phyloP scores from a whole-genome alignment of 2,329 filamentous ascomycete species.

The Cladosporium oxysporum region DNA sequence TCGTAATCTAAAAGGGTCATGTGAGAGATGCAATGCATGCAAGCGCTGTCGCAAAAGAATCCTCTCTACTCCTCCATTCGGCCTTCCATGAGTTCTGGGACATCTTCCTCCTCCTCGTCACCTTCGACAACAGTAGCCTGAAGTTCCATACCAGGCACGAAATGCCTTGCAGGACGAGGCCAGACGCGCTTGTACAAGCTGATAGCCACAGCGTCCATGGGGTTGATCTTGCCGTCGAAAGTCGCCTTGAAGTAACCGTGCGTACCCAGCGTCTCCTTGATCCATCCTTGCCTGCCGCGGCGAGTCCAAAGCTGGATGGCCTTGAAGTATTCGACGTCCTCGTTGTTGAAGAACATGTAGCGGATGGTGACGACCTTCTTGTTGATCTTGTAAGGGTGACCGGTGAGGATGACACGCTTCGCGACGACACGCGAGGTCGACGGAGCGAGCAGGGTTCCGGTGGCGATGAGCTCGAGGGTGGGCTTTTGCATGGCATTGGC shows the following conservation, averaged over 20 bases:
- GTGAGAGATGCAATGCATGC: constrained; percentile 9
- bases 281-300: constrained; percentile 80
- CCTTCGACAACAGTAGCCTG: constrained; percentile 17
- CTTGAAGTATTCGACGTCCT: constrained; percentile 97
- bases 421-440: constrained; percentile 76
- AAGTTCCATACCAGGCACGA: constrained; percentile 16
- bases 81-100: constrained; percentile 8
- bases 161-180: constrained; percentile 56
- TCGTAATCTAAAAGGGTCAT: constrained; percentile 19
- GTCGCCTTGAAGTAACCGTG: constrained; percentile 99
- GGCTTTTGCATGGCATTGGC: constrained; percentile 27
- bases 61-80: constrained; percentile 18
- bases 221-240: constrained; percentile 94
- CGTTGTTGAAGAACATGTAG: constrained; percentile 99
- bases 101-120: constrained; percentile 19
- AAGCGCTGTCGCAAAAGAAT: background rate
- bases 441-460: constrained; percentile 82
- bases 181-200: constrained; percentile 61
- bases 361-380: constrained; percentile 95
- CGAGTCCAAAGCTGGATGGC: constrained; percentile 92
- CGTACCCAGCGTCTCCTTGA: constrained; percentile 93
- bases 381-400: constrained; percentile 98
- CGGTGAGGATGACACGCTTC: constrained; percentile 90
- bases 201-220: constrained; percentile 89
- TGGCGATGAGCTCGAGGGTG: constrained; percentile 68